These are phyloP conservation scores for Nidula niveotomentosa DNA, from an alignment of 1,284 basidiomycete genomes.

Conservation along the genomic window DNA sequence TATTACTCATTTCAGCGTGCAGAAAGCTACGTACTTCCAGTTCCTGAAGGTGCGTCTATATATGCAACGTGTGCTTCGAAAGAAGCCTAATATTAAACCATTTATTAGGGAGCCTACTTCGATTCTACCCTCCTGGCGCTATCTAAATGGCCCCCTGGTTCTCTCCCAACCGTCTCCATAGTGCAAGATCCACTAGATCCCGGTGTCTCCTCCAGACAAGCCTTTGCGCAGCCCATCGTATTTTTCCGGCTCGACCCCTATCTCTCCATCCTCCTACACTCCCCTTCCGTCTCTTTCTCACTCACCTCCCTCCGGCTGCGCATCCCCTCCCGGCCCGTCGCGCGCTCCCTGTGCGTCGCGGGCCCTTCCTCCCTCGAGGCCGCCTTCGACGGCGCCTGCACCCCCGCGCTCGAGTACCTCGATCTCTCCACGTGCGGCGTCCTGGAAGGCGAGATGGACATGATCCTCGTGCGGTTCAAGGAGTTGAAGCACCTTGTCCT, in stretches of 20 bases:
- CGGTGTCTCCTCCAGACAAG: conserved; percentile 17
- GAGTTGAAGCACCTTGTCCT: conserved; percentile 49
- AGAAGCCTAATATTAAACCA: no score
- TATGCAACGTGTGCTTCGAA: no score
- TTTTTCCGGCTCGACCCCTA: conserved; percentile 64
- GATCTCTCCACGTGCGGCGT: conserved; percentile 63
- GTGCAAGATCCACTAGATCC: conserved; percentile 62
- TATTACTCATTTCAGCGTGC: conserved; percentile 41
- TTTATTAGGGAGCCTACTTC: conserved; percentile 62
- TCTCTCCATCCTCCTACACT: conserved; percentile 41
- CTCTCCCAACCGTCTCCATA: conserved; percentile 53
- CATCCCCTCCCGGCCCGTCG: conserved; percentile 57
- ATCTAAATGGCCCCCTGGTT: conserved; percentile 51
- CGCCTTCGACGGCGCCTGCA: neutral
- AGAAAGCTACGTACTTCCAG: conserved; percentile 65
- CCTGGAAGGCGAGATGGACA: conserved; percentile 45
- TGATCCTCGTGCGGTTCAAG: conserved; percentile 42
- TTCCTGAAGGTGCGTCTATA: conserved; percentile 52
- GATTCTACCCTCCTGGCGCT: conserved; percentile 56
- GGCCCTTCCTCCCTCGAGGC: conserved; percentile 15
- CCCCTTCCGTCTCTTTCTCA: conserved; percentile 34
- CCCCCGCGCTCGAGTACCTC: conserved; percentile 34
- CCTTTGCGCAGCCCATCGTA: conserved; percentile 74
- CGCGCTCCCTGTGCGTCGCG: conserved; percentile 32
- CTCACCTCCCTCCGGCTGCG: conserved; percentile 54